Conservation (phyloP, 306 rosid genomes). For the Dryas alaskensis region DNA sequence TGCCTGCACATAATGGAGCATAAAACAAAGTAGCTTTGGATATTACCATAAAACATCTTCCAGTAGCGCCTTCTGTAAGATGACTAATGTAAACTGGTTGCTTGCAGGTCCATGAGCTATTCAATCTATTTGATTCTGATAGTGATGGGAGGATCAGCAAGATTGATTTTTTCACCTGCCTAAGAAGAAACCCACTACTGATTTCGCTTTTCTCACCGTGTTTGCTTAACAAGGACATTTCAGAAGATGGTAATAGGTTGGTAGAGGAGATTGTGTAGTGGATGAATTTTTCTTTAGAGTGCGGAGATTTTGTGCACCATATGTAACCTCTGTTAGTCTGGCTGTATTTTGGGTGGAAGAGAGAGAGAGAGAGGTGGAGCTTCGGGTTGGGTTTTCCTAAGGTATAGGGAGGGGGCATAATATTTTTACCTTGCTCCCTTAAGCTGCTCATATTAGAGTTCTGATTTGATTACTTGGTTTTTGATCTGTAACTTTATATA, state of each 20-base stretch:
- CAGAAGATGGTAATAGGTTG: conserved; percentile 26
- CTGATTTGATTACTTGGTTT: background rate
- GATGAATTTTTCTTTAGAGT: conserved; percentile 4
- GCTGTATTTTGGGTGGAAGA: conserved; percentile 10
- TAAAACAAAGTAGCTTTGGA: background rate
- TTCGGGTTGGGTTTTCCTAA: background rate
- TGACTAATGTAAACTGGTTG: conserved; percentile 5
- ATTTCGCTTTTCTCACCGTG: conserved; percentile 65
- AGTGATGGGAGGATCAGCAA: conserved; percentile 60
- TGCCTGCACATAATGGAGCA: background rate
- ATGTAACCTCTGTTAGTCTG: conserved; percentile 15
- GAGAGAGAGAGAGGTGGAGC: background rate
- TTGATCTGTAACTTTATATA: background rate
- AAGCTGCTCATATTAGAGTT: conserved; percentile 14
- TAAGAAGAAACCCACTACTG: conserved; percentile 71
- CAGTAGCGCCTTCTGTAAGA: background rate
- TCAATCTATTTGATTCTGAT: conserved; percentile 52
- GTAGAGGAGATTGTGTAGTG: conserved; percentile 44
- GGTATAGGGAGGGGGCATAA: conserved; percentile 18
- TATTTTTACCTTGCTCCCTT: conserved; percentile 20
- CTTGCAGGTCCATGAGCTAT: conserved; percentile 64
- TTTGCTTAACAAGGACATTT: conserved; percentile 35
- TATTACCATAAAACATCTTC: background rate
- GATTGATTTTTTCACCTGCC: conserved; percentile 56
- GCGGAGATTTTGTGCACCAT: conserved; percentile 15